Evolutionary conservation across 1,139 yeast species (phyloP).

Genomic region (Yamadazyma conglobata): DNA sequence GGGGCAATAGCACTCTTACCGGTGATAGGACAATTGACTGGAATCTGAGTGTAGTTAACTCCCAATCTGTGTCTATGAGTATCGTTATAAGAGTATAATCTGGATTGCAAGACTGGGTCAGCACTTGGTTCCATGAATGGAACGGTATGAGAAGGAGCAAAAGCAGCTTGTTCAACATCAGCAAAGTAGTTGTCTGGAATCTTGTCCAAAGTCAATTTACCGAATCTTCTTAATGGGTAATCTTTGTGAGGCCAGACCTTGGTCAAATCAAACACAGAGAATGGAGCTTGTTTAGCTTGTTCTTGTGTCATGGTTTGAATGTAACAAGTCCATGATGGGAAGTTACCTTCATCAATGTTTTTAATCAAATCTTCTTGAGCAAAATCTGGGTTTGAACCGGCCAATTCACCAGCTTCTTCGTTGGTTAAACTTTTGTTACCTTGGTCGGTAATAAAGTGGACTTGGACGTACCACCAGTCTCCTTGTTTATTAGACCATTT

Average conservation of each 20-base stretch:
- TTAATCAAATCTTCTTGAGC: conserved; percentile 55
- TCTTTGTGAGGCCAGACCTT: conserved; percentile 73
- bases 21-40: conserved; percentile 56
- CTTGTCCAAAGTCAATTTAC: conserved; percentile 57
- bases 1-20: conserved; percentile 48
- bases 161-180: conserved; percentile 72
- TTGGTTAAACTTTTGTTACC: conserved; percentile 48
- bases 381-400: conserved; percentile 56
- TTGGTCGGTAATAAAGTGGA: conserved; percentile 52
- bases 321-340: conserved; percentile 57
- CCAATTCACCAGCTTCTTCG: conserved; percentile 51
- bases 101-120: conserved; percentile 79
- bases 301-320: conserved; percentile 60
- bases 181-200: conserved; percentile 71
- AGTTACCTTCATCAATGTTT: conserved; percentile 47
- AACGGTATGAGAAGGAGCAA: conserved; percentile 73
- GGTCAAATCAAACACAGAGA: conserved; percentile 61
- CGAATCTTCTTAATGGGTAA: conserved; percentile 65
- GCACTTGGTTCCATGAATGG: conserved; percentile 77
- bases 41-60: conserved; percentile 60
- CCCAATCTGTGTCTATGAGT: conserved; percentile 62
- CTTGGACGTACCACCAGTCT: conserved; percentile 58
- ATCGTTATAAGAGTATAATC: conserved; percentile 77
- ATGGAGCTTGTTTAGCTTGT: conserved; percentile 51
- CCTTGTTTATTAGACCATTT: conserved; percentile 59